Conservation (phyloP, 352 stramenopile genomes). For the Globisporangium spiculum region DNA sequence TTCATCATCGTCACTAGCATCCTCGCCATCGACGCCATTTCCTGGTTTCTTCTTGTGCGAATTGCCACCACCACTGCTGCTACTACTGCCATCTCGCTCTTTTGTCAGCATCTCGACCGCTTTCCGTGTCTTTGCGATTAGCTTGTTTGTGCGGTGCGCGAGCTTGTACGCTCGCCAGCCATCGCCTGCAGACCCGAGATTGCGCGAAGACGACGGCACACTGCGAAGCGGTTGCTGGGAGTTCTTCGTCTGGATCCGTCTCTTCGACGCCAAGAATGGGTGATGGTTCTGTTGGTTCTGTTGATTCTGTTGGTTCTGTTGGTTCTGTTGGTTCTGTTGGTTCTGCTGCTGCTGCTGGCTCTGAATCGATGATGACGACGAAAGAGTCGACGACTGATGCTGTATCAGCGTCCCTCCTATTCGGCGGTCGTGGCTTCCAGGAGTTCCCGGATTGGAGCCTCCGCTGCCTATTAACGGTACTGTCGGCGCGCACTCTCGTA, state of each 20-base stretch:
- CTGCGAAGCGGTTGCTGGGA: slow-evolving; percentile 5
- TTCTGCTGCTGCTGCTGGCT: neutral
- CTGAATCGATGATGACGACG: slow-evolving; percentile 2
- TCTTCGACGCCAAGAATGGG: slow-evolving; percentile 11
- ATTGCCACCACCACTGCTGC: neutral
- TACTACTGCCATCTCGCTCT: slow-evolving; percentile 16
- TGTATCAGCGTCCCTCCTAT: slow-evolving; percentile 10
- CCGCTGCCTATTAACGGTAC: slow-evolving; percentile 6
- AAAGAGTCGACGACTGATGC: neutral
- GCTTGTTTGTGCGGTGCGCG: slow-evolving; percentile 52
- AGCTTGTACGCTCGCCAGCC: slow-evolving; percentile 64
- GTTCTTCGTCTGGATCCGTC: slow-evolving; percentile 17
- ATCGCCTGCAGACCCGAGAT: slow-evolving; percentile 18
- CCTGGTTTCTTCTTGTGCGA: neutral
- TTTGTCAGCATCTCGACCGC: slow-evolving; percentile 32
- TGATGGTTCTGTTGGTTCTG: slow-evolving; percentile 3
- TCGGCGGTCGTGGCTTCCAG: slow-evolving; percentile 6
- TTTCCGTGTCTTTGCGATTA: slow-evolving; percentile 60
- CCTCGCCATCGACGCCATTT: neutral
- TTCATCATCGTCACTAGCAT: slow-evolving; percentile 8
- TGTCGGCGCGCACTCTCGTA: slow-evolving; percentile 43
- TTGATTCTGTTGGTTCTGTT: slow-evolving; percentile 3
- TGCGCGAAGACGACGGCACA: slow-evolving; percentile 4
- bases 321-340: neutral
- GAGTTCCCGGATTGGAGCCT: slow-evolving; percentile 11